A percentile compares a stretch with the other conserved stretches of the same genome.
Conservation (phyloP, 805 yeast genomes). For the Scheffersomyces ergatensis region DNA sequence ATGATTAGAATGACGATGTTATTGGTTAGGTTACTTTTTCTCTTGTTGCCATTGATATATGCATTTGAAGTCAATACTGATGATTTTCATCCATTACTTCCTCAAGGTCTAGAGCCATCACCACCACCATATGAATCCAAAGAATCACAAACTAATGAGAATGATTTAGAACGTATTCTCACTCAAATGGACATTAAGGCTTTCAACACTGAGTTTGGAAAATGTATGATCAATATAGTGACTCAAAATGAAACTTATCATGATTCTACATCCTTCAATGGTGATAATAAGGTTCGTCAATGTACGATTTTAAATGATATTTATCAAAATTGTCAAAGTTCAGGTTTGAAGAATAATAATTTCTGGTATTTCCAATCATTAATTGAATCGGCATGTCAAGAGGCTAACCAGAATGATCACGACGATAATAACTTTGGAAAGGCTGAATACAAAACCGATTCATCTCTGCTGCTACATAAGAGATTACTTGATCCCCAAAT, state of each 20-base stretch:
- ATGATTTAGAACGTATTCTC: not conserved
- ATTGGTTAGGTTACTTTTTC: not conserved
- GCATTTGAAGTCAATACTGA: not conserved
- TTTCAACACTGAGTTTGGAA: slow-evolving; percentile 3
- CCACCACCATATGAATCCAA: not conserved
- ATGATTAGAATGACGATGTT: not conserved
- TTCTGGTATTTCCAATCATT: slow-evolving; percentile 2
- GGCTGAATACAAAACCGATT: not conserved
- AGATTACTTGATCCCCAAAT: not conserved
- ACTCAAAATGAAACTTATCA: not conserved
- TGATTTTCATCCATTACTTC: not conserved
- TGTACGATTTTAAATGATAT: slow-evolving; percentile 2
- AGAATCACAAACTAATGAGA: not conserved
- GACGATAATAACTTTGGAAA: not conserved
- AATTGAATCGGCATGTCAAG: not conserved
- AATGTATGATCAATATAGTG: slow-evolving; percentile 6
- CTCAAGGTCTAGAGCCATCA: no score
- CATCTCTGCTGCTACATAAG: not conserved
- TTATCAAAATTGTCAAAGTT: not conserved
- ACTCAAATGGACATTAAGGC: not conserved
- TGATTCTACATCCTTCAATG: not conserved
- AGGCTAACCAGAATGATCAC: not conserved
- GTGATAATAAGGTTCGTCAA: not conserved
- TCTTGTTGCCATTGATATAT: not conserved
- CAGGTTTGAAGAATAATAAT: not conserved